phyloP scores from a whole-genome alignment of 805 yeast species.

The Hanseniaspora lachancei region DNA sequence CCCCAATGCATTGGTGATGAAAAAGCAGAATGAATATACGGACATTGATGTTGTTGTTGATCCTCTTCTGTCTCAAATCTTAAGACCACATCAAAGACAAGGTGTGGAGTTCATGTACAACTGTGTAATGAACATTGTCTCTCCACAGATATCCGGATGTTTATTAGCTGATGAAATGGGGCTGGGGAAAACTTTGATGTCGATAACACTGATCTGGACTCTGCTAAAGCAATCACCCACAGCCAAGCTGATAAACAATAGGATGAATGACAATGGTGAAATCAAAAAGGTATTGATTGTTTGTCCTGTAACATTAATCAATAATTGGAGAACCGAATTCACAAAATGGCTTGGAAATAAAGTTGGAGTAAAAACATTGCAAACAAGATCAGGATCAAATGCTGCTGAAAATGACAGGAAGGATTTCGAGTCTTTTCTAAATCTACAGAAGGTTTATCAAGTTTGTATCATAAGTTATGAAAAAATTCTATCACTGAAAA shows the following conservation, averaged over 20 bases:
- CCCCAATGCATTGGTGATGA: slow-evolving; percentile 33
- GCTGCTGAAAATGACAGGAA: slow-evolving; percentile 42
- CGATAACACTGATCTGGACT: slow-evolving; percentile 77
- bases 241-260: slow-evolving; percentile 22
- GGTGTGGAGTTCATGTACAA: slow-evolving; percentile 75
- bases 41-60: slow-evolving; percentile 44
- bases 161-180: slow-evolving; percentile 97
- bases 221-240: slow-evolving; percentile 53
- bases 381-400: slow-evolving; percentile 24
- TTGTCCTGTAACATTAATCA: slow-evolving; percentile 81
- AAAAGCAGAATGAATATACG: slow-evolving; percentile 23
- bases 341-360: slow-evolving; percentile 73
- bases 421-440: slow-evolving; percentile 47
- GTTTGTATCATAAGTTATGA: slow-evolving; percentile 83
- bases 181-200: slow-evolving; percentile 75
- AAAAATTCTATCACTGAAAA: slow-evolving; percentile 38
- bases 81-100: slow-evolving; percentile 78
- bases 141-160: slow-evolving; percentile 44
- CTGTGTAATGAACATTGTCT: slow-evolving; percentile 60
- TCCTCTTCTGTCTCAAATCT: slow-evolving; percentile 36
- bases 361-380: slow-evolving; percentile 53
- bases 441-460: slow-evolving; percentile 56
- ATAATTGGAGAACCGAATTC: slow-evolving; percentile 82
- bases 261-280: slow-evolving; percentile 22
- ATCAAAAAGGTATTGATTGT: slow-evolving; percentile 58